A percentile compares a stretch with the other conserved stretches of the same genome.
These are phyloP conservation scores for Phytophthora tentaculata DNA, from an alignment of 352 stramenopile species.

Conservation along the genomic window DNA sequence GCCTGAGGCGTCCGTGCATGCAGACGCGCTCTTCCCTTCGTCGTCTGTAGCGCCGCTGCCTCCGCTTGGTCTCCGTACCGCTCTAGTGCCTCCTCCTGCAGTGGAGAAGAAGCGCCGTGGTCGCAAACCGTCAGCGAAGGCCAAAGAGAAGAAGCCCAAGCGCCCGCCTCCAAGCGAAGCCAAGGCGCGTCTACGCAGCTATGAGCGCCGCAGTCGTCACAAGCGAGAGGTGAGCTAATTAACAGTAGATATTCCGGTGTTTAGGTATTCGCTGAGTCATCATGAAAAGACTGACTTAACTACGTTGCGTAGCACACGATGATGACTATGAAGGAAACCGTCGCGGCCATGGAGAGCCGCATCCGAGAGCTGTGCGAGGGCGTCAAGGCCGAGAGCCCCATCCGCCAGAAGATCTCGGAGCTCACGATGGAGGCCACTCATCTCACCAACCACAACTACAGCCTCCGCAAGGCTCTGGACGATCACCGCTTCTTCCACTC, in stretches of 20 bases:
- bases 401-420: constrained; percentile 41
- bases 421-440: constrained; percentile 49
- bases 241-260: not conserved
- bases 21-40: constrained; percentile 32
- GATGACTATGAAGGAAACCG: constrained; percentile 58
- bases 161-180: constrained; percentile 41
- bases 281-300: constrained; percentile 10
- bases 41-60: constrained; percentile 32
- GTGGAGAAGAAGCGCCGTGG: constrained; percentile 46
- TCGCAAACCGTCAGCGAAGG: constrained; percentile 46
- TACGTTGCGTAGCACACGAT: constrained; percentile 51
- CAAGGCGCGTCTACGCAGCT: constrained; percentile 57
- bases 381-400: constrained; percentile 17
- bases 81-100: constrained; percentile 8
- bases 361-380: constrained; percentile 42
- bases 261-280: not conserved
- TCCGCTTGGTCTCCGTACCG: constrained; percentile 19
- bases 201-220: constrained; percentile 58
- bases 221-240: constrained; percentile 49
- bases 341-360: constrained; percentile 42
- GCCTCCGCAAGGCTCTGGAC: constrained; percentile 52
- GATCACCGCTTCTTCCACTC: constrained; percentile 67
- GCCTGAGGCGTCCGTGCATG: constrained; percentile 24
- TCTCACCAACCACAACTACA: constrained; percentile 61
- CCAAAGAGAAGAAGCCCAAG: constrained; percentile 47